These are phyloP conservation scores for Xylona heveae DNA, from an alignment of 495 filamentous ascomycete genomes.

Conservation along the genomic window DNA sequence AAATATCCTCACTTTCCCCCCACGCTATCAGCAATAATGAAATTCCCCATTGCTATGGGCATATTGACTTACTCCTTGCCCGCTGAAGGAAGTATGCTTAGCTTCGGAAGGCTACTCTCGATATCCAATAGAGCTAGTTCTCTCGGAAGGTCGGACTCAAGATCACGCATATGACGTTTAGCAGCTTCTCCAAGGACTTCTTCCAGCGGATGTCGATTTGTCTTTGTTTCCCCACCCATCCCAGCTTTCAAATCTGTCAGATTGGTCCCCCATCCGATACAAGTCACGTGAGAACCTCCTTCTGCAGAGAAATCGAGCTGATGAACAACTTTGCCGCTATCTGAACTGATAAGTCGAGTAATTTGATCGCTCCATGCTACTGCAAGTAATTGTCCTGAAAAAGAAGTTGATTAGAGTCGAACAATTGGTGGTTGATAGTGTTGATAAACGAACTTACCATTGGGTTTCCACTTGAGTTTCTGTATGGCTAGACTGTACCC, in stretches of 20 bases:
- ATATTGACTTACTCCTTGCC: slow-evolving; percentile 36
- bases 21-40: not conserved
- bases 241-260: slow-evolving; percentile 32
- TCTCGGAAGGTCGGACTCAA: slow-evolving; percentile 41
- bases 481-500: slow-evolving; percentile 23
- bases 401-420: slow-evolving; percentile 7
- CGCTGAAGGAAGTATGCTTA: slow-evolving; percentile 46
- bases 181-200: slow-evolving; percentile 14
- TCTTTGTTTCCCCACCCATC: too few relatives aligned
- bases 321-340: slow-evolving; percentile 59
- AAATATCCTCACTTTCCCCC: slow-evolving; percentile 42
- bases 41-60: slow-evolving; percentile 14
- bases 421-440: too few relatives aligned
- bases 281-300: slow-evolving; percentile 27
- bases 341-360: slow-evolving; percentile 48
- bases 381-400: slow-evolving; percentile 47
- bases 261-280: slow-evolving; percentile 55
- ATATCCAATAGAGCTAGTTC: slow-evolving; percentile 62
- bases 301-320: slow-evolving; percentile 28
- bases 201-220: slow-evolving; percentile 8
- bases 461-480: slow-evolving; percentile 52
- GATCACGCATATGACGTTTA: slow-evolving; percentile 8
- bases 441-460: slow-evolving; percentile 33
- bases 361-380: slow-evolving; percentile 53
- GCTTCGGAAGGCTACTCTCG: slow-evolving; percentile 57